A percentile compares a stretch with the other conserved stretches of the same genome.
Conservation (phyloP, 202 grass and related monocot genomes). For the Schoenoplectus tabernaemontani region DNA sequence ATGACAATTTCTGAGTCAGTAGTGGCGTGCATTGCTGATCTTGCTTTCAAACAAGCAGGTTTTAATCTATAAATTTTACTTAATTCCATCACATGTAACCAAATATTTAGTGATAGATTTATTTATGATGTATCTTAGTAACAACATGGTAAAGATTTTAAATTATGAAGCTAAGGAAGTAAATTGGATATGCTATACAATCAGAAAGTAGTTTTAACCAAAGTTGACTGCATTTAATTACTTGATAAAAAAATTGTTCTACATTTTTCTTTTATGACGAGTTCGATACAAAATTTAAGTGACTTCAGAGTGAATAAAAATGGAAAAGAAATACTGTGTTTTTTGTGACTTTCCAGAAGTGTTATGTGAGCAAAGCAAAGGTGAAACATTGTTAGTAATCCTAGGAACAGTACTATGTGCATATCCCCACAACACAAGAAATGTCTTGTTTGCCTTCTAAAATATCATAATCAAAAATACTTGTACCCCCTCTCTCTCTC, state of each 20-base stretch:
- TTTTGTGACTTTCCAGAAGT: background rate
- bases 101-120: background rate
- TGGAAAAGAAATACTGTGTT: background rate
- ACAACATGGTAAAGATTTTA: background rate
- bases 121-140: background rate
- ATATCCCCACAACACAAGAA: background rate
- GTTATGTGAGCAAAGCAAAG: background rate
- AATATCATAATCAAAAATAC: background rate
- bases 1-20: slow-evolving; percentile 63
- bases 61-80: background rate
- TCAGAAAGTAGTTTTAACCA: background rate
- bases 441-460: background rate
- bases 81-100: background rate
- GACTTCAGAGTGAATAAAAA: background rate
- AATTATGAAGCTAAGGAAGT: background rate
- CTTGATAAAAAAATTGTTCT: background rate
- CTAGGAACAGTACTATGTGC: background rate
- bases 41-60: slow-evolving; percentile 71
- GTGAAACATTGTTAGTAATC: background rate
- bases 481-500: background rate
- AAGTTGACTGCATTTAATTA: background rate
- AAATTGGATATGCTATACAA: background rate
- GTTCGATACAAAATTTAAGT: background rate
- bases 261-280: background rate
- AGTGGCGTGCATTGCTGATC: slow-evolving; percentile 63